These are phyloP conservation scores for Lasiosphaeria ovina DNA, from an alignment of 495 filamentous ascomycete genomes.

Conservation along the genomic window DNA sequence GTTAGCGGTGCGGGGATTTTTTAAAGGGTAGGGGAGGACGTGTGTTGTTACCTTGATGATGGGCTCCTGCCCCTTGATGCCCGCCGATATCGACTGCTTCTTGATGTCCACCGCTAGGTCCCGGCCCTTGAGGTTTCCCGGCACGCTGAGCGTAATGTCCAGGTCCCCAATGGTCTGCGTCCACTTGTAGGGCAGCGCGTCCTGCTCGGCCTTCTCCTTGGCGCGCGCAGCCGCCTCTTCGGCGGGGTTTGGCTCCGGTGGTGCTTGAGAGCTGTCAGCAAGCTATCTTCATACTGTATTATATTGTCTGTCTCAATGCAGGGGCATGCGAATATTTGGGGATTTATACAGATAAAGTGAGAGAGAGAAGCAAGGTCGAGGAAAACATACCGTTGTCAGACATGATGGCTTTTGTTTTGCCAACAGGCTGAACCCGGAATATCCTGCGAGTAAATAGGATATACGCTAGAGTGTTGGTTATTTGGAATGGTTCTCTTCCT, in stretches of 20 bases:
- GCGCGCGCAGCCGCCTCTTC: slow-evolving; percentile 69
- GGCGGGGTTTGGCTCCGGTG: slow-evolving; percentile 52
- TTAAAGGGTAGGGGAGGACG: background rate
- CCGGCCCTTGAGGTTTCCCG: slow-evolving; percentile 75
- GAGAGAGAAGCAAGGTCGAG: background rate
- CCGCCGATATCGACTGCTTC: slow-evolving; percentile 74
- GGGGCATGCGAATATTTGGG: background rate
- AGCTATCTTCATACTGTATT: background rate
- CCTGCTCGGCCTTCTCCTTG: slow-evolving; percentile 84
- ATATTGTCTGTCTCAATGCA: no score
- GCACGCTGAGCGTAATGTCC: slow-evolving; percentile 71
- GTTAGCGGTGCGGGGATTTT: background rate
- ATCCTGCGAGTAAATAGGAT: background rate
- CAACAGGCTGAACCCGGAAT: background rate
- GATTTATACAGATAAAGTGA: background rate
- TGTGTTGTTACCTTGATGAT: slow-evolving; percentile 68
- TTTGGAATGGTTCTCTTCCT: no score
- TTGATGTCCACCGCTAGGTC: slow-evolving; percentile 83
- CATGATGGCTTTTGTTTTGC: slow-evolving; percentile 16
- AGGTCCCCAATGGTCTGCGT: slow-evolving; percentile 91
- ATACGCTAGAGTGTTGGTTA: background rate
- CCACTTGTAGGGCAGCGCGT: slow-evolving; percentile 94
- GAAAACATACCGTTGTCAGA: slow-evolving; percentile 25
- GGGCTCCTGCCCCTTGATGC: slow-evolving; percentile 82
- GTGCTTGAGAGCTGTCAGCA: slow-evolving; percentile 22